Conservation (phyloP, 2,329 filamentous ascomycete species). For the Teratosphaeria pseudoeucalypti region DNA sequence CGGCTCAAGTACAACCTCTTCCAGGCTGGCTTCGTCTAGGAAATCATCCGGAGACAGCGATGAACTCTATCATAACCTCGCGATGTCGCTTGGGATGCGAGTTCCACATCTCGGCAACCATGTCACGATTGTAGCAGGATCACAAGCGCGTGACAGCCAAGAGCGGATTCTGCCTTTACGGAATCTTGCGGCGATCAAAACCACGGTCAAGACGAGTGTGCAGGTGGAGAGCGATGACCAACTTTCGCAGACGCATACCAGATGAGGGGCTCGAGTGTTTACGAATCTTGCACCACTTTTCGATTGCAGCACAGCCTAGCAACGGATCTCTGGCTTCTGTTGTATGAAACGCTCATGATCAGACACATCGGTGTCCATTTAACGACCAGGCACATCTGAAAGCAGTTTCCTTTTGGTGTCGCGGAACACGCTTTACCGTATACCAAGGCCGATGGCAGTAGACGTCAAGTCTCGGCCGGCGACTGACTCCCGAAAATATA, state of each 20-base stretch:
- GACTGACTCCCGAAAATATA: background rate
- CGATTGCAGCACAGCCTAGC: background rate
- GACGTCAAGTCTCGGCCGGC: too few relatives aligned
- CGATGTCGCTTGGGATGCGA: background rate
- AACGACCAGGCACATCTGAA: too few relatives aligned
- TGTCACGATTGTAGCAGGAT: background rate
- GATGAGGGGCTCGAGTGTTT: background rate
- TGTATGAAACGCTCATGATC: too few relatives aligned
- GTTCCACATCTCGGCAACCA: background rate
- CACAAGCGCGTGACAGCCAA: background rate
- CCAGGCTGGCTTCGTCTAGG: background rate
- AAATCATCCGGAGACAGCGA: background rate
- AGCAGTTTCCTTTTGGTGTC: too few relatives aligned
- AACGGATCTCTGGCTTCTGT: background rate
- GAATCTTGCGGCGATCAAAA: background rate
- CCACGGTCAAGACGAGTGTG: background rate
- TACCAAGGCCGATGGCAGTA: too few relatives aligned
- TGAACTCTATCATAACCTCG: background rate
- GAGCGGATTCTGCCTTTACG: background rate
- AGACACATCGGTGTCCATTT: too few relatives aligned
- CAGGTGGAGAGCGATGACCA: background rate
- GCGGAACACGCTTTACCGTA: too few relatives aligned
- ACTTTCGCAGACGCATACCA: background rate
- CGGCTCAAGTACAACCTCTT: background rate
- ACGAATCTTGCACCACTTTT: background rate